Conservation (phyloP, 1,284 basidiomycete genomes). For the Ganoderma lingzhi region DNA sequence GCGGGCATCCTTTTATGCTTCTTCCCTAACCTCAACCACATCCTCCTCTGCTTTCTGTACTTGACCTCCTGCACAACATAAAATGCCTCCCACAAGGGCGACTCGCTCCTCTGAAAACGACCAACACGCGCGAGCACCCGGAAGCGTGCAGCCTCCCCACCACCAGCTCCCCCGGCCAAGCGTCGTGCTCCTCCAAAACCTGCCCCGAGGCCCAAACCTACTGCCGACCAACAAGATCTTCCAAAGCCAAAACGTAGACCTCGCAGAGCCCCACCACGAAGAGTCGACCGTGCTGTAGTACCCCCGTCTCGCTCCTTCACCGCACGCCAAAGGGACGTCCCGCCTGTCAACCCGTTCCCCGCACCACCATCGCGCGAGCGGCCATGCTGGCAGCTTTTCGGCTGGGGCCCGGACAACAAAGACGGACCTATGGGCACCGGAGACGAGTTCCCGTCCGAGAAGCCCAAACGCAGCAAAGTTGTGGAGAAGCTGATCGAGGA, state of each 20-base stretch:
- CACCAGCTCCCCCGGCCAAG: neutral
- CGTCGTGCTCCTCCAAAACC: neutral
- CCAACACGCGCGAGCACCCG: neutral
- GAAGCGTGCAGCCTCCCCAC: slow-evolving; percentile 6
- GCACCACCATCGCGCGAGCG: slow-evolving; percentile 23
- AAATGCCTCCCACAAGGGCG: neutral
- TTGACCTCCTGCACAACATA: neutral
- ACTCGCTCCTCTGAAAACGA: neutral
- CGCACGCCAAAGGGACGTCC: slow-evolving; percentile 75
- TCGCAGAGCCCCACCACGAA: neutral
- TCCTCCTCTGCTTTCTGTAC: neutral
- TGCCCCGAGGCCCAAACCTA: neutral
- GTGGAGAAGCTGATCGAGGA: slow-evolving; percentile 65
- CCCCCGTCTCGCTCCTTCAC: slow-evolving; percentile 3
- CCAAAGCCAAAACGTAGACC: neutral
- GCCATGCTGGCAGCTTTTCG: slow-evolving; percentile 56
- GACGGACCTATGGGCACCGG: slow-evolving; percentile 88
- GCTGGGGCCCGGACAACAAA: slow-evolving; percentile 87
- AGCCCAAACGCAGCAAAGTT: slow-evolving; percentile 75
- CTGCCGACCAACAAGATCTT: neutral
- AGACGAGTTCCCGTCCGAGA: slow-evolving; percentile 69
- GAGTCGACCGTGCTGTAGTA: neutral
- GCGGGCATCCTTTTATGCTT: neutral
- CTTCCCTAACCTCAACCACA: neutral
- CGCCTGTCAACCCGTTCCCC: slow-evolving; percentile 22